Percentiles rank a stretch among this genome's conserved stretches.
These are phyloP conservation scores for Komagataella pastoris DNA, from an alignment of 805 yeast genomes.

Conservation along the genomic window DNA sequence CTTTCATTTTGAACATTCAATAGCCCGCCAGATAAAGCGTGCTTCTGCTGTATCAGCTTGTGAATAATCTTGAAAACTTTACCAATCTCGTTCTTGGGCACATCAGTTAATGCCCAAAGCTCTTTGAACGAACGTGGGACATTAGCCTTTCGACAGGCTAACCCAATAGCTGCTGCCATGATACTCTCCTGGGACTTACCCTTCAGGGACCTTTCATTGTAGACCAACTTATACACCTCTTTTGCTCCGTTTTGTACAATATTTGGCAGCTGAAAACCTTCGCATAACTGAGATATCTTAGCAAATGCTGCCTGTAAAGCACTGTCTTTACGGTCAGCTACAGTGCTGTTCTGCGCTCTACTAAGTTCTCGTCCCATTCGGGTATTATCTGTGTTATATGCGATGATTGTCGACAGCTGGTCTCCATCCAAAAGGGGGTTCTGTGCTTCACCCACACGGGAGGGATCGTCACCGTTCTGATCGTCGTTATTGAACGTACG, in stretches of 20 bases:
- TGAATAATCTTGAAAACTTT: slow-evolving; percentile 79
- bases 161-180: slow-evolving; percentile 91
- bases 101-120: slow-evolving; percentile 88
- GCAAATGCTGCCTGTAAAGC: slow-evolving; percentile 83
- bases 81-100: slow-evolving; percentile 90
- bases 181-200: slow-evolving; percentile 90
- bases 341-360: slow-evolving; percentile 76
- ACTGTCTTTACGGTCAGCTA: slow-evolving; percentile 79
- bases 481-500: slow-evolving; percentile 96
- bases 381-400: slow-evolving; percentile 77
- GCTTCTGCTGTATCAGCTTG: slow-evolving; percentile 38
- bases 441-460: slow-evolving; percentile 98
- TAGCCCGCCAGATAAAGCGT: slow-evolving; percentile 27
- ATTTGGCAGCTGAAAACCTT: slow-evolving; percentile 87
- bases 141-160: slow-evolving; percentile 88
- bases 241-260: slow-evolving; percentile 97
- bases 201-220: slow-evolving; percentile 73
- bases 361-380: slow-evolving; percentile 80
- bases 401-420: slow-evolving; percentile 85
- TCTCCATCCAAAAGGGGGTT: slow-evolving; percentile 86
- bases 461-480: slow-evolving; percentile 95
- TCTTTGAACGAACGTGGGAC: slow-evolving; percentile 94
- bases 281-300: slow-evolving; percentile 90
- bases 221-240: slow-evolving; percentile 84
- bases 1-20: slow-evolving; percentile 32